Conservation (phyloP, 2,329 filamentous ascomycete genomes). For the Cytospora schulzeri region DNA sequence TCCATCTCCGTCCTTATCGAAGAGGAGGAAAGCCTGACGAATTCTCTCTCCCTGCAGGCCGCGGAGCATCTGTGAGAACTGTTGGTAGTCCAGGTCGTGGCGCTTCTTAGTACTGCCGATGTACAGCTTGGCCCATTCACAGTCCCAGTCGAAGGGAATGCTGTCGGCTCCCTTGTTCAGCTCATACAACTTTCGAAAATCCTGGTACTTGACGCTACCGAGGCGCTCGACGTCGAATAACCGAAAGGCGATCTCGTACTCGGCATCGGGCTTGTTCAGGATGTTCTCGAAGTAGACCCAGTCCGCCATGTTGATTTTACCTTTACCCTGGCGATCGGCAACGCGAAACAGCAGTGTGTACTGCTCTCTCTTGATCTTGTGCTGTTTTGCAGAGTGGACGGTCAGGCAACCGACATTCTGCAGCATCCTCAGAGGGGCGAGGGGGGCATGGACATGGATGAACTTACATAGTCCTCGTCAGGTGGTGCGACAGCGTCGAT, state of each 20-base stretch:
- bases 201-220: constrained; percentile 85
- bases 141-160: constrained; percentile 96
- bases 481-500: constrained; percentile 85
- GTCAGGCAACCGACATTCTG: constrained; percentile 19
- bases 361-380: constrained; percentile 96
- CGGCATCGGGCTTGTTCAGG: constrained; percentile 89
- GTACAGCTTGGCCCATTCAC: constrained; percentile 94
- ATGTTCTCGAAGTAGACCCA: constrained; percentile 95
- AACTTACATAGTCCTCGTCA: constrained; percentile 86
- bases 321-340: constrained; percentile 76
- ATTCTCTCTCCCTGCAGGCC: constrained; percentile 95
- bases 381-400: constrained; percentile 54
- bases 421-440: background rate
- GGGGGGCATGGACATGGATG: constrained; percentile 21
- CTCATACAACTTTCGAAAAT: constrained; percentile 83
- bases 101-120: constrained; percentile 85
- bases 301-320: constrained; percentile 77
- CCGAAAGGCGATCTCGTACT: constrained; percentile 98
- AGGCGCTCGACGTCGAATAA: constrained; percentile 87
- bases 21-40: constrained; percentile 88
- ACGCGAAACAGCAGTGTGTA: constrained; percentile 92
- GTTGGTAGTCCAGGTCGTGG: constrained; percentile 89
- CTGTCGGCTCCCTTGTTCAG: constrained; percentile 82
- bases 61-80: constrained; percentile 97
- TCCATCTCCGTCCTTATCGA: constrained; percentile 89